phyloP scores from a whole-genome alignment of 2,329 filamentous ascomycete species.

The Colletotrichum falcatum region DNA sequence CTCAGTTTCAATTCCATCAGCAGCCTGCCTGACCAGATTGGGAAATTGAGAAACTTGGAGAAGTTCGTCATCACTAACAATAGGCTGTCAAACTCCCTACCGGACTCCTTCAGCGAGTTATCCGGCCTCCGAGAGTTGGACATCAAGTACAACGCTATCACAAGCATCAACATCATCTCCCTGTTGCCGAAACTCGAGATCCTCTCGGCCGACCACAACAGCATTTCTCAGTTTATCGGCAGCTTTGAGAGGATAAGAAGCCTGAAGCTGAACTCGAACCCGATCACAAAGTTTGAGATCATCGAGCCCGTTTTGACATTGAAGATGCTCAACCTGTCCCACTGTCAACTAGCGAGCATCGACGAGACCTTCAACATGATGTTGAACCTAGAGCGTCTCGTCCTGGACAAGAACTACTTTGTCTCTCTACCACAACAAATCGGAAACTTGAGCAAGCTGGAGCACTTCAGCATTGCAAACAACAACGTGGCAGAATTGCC shows the following conservation, averaged over 20 bases:
- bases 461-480: constrained; percentile 93
- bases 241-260: constrained; percentile 87
- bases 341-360: constrained; percentile 89
- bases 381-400: constrained; percentile 86
- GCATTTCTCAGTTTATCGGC: constrained; percentile 88
- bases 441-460: constrained; percentile 83
- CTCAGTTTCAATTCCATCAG: constrained; percentile 96
- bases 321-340: constrained; percentile 88
- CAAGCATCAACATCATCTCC: constrained; percentile 88
- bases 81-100: constrained; percentile 80
- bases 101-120: constrained; percentile 78
- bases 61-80: constrained; percentile 97
- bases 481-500: constrained; percentile 89
- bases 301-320: constrained; percentile 81
- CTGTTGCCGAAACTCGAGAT: constrained; percentile 88
- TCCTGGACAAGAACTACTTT: constrained; percentile 95
- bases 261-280: constrained; percentile 92
- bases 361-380: constrained; percentile 91
- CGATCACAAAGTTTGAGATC: constrained; percentile 93
- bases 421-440: constrained; percentile 89
- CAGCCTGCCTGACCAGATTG: constrained; percentile 80
- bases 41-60: constrained; percentile 82
- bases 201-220: constrained; percentile 91
- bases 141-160: constrained; percentile 91
- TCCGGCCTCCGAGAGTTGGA: constrained; percentile 89